Percentiles rank a stretch among this genome's conserved stretches.
phyloP scores from a whole-genome alignment of 495 filamentous ascomycete species.

The Talaromyces trachyspermus region DNA sequence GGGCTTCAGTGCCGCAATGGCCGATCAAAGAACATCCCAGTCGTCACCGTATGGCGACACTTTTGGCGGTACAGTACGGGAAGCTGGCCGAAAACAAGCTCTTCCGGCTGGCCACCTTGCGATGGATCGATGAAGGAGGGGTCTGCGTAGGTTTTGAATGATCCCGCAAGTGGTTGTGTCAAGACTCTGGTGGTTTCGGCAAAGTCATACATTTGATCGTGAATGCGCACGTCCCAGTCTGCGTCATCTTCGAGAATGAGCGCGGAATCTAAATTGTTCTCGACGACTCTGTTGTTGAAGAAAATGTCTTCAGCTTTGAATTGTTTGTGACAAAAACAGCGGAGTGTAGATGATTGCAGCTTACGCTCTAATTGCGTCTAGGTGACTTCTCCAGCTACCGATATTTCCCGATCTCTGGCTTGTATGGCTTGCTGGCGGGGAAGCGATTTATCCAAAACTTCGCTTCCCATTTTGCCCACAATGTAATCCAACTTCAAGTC shows the following conservation, averaged over 20 bases:
- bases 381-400: slow-evolving; percentile 32
- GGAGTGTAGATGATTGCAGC: neutral
- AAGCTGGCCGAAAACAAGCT: slow-evolving; percentile 11
- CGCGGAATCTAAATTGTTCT: slow-evolving; percentile 38
- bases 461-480: slow-evolving; percentile 39
- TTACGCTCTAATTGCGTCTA: slow-evolving; percentile 27
- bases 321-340: neutral
- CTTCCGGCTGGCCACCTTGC: slow-evolving; percentile 1
- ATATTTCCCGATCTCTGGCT: slow-evolving; percentile 11
- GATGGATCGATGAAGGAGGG: slow-evolving; percentile 6
- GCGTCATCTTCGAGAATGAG: slow-evolving; percentile 51
- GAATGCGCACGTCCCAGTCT: slow-evolving; percentile 49
- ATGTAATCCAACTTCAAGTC: slow-evolving; percentile 49
- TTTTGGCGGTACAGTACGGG: slow-evolving; percentile 20
- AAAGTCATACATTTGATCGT: slow-evolving; percentile 41
- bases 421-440: slow-evolving; percentile 13
- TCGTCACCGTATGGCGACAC: slow-evolving; percentile 49
- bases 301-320: too few species aligned
- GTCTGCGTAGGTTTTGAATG: slow-evolving; percentile 10
- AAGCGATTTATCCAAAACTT: slow-evolving; percentile 31
- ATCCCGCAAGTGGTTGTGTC: slow-evolving; percentile 19
- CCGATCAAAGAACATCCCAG: slow-evolving; percentile 53
- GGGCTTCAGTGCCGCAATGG: slow-evolving; percentile 31
- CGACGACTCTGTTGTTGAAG: slow-evolving; percentile 30
- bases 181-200: slow-evolving; percentile 31